Evolutionary conservation across 1,284 basidiomycete genomes (phyloP), one percentile per base, ranked within the genome.

Genomic region (Leccinum cinnamomeum): DNA sequence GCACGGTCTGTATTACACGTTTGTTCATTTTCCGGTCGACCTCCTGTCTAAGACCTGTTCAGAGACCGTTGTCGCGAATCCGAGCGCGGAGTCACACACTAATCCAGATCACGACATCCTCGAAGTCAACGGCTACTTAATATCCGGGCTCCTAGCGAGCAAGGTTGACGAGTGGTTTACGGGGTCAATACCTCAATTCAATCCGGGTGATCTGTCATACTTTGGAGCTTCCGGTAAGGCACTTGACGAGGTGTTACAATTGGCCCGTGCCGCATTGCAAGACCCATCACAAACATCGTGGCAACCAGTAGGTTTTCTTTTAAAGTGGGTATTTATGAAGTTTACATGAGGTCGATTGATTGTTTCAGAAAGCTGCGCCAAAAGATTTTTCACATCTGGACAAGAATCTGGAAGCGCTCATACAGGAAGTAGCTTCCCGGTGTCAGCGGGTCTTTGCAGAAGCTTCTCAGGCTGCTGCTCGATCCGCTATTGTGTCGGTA

Each of bases 71-170:
- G 69, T 75, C 53, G 73, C 73, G 62, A 84, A 83, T 68, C 72
- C 79, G 51, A 71, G 75, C 53, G 76, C 75, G 67, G 84, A 87
- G 56, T 76, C 76, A 59, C 78, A 78, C 54, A 72, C 76, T 66
- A 79, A 80, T 54, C 81, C 86, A 62, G 84, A 84, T 59, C 86
- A 91, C 71, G 91, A 93, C 73, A 82, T 89, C 64, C 79, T 93
- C 60, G 89, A 92, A 79, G 91, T 90, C 57, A 90, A 90, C 72
- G 85, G 86, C 66, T 93, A 93, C 73, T 79, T 93, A 68, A 85
- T 84, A 68, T 84, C 84, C 53, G 89, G 91, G 56, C 81, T 93
- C 56, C 79, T 82, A 61, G 78, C 79, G 54, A 91, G 89, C 74
- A 77, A 81, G 57, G 84, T 93, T 75, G 90, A 92, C 78, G 81